A percentile compares a stretch with the other conserved stretches of the same genome.
Conservation (phyloP, 805 yeast genomes). For the Brettanomyces anomalus region DNA sequence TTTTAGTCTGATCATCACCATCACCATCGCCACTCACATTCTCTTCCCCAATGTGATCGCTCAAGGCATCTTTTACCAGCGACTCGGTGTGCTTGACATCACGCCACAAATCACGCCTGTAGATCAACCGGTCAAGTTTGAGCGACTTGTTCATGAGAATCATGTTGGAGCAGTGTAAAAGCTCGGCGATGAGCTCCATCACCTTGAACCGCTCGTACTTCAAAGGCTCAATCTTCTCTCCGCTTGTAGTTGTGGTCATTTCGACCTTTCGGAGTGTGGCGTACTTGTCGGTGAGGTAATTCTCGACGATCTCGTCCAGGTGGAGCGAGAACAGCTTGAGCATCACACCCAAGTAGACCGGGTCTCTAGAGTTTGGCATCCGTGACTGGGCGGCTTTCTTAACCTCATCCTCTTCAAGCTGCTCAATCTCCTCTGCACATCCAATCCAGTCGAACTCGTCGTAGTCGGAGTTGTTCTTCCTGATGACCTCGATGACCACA, state of each 20-base stretch:
- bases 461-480: slow-evolving; percentile 93
- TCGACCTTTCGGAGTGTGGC: slow-evolving; percentile 8
- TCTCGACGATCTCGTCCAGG: slow-evolving; percentile 22
- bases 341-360: slow-evolving; percentile 83
- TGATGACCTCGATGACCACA: slow-evolving; percentile 82
- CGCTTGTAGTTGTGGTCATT: slow-evolving; percentile 41
- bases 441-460: slow-evolving; percentile 42
- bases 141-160: slow-evolving; percentile 69
- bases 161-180: slow-evolving; percentile 95
- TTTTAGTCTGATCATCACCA: background rate
- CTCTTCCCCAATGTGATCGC: slow-evolving; percentile 24
- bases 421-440: slow-evolving; percentile 15
- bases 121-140: slow-evolving; percentile 52
- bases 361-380: slow-evolving; percentile 75
- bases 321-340: slow-evolving; percentile 59
- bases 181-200: slow-evolving; percentile 86
- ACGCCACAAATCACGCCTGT: slow-evolving; percentile 64
- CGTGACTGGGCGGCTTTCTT: background rate
- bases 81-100: slow-evolving; percentile 36
- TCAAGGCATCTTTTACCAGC: slow-evolving; percentile 27
- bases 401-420: slow-evolving; percentile 5
- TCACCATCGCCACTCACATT: no score
- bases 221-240: slow-evolving; percentile 51
- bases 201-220: slow-evolving; percentile 89
- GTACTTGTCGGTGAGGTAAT: slow-evolving; percentile 23